A percentile compares a stretch with the other conserved stretches of the same genome.
These are phyloP conservation scores for Fusarium sp. DNA, from an alignment of 2,329 filamentous ascomycete genomes.

Conservation along the genomic window DNA sequence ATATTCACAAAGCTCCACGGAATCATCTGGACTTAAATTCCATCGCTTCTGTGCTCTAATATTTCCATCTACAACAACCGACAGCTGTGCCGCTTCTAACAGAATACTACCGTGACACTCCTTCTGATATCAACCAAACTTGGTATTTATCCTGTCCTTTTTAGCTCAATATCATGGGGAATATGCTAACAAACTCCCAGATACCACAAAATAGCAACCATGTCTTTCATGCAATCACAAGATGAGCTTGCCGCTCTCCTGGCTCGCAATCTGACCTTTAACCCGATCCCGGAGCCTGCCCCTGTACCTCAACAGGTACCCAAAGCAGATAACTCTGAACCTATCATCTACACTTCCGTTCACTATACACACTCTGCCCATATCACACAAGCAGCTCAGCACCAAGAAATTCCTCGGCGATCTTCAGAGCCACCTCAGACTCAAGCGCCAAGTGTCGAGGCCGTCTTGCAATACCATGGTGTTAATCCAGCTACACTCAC, in stretches of 20 bases:
- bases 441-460: slow-evolving; percentile 64
- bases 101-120: slow-evolving; percentile 4
- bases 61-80: not conserved
- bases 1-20: slow-evolving; percentile 9
- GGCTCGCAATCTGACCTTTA: slow-evolving; percentile 77
- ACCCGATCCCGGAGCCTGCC: slow-evolving; percentile 47
- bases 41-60: slow-evolving; percentile 4
- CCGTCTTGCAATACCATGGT: slow-evolving; percentile 72
- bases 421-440: slow-evolving; percentile 64
- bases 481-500: slow-evolving; percentile 78
- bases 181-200: slow-evolving; percentile 26
- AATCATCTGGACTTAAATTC: slow-evolving; percentile 3
- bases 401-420: slow-evolving; percentile 56
- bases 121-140: slow-evolving; percentile 2
- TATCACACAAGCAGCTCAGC: slow-evolving; percentile 47
- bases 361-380: slow-evolving; percentile 89
- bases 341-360: slow-evolving; percentile 78
- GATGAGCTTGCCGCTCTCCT: slow-evolving; percentile 88
- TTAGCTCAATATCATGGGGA: not conserved
- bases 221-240: slow-evolving; percentile 71
- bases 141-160: slow-evolving; percentile 30
- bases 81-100: not conserved
- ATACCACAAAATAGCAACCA: slow-evolving; percentile 39
- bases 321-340: slow-evolving; percentile 52
- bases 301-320: slow-evolving; percentile 43